These are phyloP conservation scores for Endoconidiophora laricicola DNA, from an alignment of 2,329 filamentous ascomycete species.

Conservation along the genomic window DNA sequence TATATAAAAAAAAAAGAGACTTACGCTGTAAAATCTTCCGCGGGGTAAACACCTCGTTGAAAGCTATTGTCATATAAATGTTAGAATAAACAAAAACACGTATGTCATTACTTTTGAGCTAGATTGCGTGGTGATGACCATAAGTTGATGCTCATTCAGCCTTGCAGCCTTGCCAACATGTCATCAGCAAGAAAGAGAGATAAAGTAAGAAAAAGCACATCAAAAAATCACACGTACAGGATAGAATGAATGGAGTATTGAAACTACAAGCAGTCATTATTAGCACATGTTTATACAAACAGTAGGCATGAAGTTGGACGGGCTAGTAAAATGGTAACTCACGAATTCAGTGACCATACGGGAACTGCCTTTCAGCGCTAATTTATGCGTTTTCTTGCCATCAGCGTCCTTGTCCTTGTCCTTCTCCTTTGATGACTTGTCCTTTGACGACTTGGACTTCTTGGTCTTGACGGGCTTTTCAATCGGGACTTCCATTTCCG, in stretches of 20 bases:
- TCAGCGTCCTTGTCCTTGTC: conserved; percentile 32
- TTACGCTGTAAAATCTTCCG: conserved; percentile 89
- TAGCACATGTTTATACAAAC: background rate
- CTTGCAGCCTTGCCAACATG: conserved; percentile 1
- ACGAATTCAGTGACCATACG: conserved; percentile 94
- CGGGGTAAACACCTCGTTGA: conserved; percentile 72
- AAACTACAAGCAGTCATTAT: conserved; percentile 39
- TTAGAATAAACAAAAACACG: background rate
- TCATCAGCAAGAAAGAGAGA: no score
- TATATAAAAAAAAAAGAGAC: conserved; percentile 18
- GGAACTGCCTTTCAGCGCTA: conserved; percentile 68
- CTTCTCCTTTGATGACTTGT: conserved; percentile 4
- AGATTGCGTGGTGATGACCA: no score
- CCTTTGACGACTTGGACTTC: background rate
- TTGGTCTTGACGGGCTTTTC: conserved; percentile 10
- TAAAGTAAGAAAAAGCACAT: no score
- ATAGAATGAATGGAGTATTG: conserved; percentile 98
- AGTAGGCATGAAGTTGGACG: background rate
- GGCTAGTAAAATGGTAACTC: conserved; percentile 38
- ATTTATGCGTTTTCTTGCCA: conserved; percentile 86
- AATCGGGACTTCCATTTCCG: background rate
- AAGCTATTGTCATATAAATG: conserved; percentile 38
- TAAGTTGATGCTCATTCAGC: background rate
- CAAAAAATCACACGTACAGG: conserved; percentile 37
- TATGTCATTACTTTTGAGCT: no score